A percentile compares a stretch with the other conserved stretches of the same genome.
phyloP scores from a whole-genome alignment of 2,329 filamentous ascomycete genomes.

The Zasmidium citrigriseum region DNA sequence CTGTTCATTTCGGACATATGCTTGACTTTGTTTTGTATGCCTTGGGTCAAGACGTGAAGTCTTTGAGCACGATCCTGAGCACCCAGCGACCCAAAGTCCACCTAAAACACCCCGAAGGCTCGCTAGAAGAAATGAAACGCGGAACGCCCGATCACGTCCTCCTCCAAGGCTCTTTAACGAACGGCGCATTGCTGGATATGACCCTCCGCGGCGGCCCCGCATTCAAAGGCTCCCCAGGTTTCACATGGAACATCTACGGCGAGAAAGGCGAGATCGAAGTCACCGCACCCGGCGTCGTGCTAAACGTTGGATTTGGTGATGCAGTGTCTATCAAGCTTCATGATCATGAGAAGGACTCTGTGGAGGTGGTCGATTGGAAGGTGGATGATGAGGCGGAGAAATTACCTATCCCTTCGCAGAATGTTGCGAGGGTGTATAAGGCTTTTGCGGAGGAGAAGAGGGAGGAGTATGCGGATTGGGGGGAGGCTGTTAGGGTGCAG shows the following conservation, averaged over 20 bases:
- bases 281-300: background rate
- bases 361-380: background rate
- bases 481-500: conserved; percentile 8
- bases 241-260: conserved; percentile 11
- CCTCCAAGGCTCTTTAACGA: conserved; percentile 3
- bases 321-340: conserved; percentile 4
- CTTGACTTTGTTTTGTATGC: conserved; percentile 8
- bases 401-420: background rate
- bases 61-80: background rate
- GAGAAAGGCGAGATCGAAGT: conserved; percentile 10
- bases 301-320: conserved; percentile 8
- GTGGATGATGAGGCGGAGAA: conserved; percentile 7
- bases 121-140: conserved; percentile 2
- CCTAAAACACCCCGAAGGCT: background rate
- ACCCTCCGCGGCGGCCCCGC: conserved; percentile 6
- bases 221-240: conserved; percentile 4
- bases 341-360: conserved; percentile 6
- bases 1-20: conserved; percentile 10
- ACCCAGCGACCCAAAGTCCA: conserved; percentile 3
- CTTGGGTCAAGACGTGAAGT: background rate
- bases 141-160: conserved; percentile 9
- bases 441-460: conserved; percentile 10
- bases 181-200: conserved; percentile 5
- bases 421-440: conserved; percentile 10
- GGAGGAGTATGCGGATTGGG: conserved; percentile 9